Conservation (phyloP, 208 protist genomes). For the Jaenimonas drosophilae region DNA sequence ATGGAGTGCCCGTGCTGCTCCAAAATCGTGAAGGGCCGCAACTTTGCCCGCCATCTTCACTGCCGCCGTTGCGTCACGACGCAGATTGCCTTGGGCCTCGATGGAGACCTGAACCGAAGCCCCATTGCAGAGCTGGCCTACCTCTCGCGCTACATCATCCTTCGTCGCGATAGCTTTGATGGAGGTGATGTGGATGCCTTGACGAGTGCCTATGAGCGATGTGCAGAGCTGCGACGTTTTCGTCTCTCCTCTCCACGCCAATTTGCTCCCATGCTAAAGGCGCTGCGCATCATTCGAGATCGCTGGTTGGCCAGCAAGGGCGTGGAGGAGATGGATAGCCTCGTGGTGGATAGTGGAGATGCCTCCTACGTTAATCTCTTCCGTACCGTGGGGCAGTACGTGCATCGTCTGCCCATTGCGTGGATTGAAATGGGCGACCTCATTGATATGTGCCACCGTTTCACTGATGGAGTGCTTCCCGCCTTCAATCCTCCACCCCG, state of each 20-base stretch:
- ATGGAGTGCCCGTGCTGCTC: conserved; percentile 78
- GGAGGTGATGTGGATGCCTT: conserved; percentile 78
- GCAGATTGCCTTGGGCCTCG: conserved; percentile 79
- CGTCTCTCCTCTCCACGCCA: conserved; percentile 55
- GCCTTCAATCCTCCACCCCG: conserved; percentile 80
- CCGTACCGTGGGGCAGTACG: conserved; percentile 55
- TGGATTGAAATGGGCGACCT: conserved; percentile 91
- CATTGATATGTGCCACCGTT: conserved; percentile 83
- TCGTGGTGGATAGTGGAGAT: conserved; percentile 41
- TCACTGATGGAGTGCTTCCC: conserved; percentile 42
- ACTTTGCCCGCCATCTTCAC: conserved; percentile 78
- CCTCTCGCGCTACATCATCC: conserved; percentile 57
- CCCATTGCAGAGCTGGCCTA: conserved; percentile 80
- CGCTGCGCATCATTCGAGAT: conserved; percentile 70
- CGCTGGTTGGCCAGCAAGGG: conserved; percentile 60
- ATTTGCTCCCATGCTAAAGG: conserved; percentile 80
- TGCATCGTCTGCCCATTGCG: conserved; percentile 82
- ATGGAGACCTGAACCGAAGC: conserved; percentile 39
- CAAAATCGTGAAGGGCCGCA: conserved; percentile 73
- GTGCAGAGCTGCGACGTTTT: conserved; percentile 60
- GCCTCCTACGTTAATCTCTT: conserved; percentile 64
- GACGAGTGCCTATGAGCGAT: conserved; percentile 36
- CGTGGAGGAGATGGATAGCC: conserved; percentile 43
- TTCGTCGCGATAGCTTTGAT: conserved; percentile 36
- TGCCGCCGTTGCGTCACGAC: conserved; percentile 75